Evolutionary conservation across 306 rosid genomes (phyloP), one percentile per base, ranked within the genome.

Genomic region (Cicer pinnatifidum): DNA sequence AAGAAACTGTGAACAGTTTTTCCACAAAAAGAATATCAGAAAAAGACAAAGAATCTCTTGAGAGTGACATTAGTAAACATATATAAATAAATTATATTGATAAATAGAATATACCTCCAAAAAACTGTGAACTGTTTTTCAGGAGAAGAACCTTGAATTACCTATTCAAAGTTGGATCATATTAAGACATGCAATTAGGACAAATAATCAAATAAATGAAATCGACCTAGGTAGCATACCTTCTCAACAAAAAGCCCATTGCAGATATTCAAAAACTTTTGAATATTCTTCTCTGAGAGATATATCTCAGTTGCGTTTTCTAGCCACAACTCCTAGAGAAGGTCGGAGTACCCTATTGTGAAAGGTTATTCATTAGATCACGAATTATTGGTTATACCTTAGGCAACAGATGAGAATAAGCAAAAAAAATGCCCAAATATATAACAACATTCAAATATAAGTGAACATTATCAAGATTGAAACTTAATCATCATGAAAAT

Each of bases 91-190:
- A 59, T 28, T 28, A 28, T 59, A 17, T 59, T 59, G 44, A 60
- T 60, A 60, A 64, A 64, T 9, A 17, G 23, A 61, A 61, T 64
- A 64, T 64, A 64, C 70, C 70, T 64, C 52, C 52, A 64, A 41
- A 15, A 41, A 64, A 41, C 10, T 64, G 51, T 9, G 69, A 41
- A 64, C 52, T 4, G 38, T 64, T 64, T 63, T 40, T 62, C 68
- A 62, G 11, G 7, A 15, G 35, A 8, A 40, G 69, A 63, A 63
- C 69, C 69, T 15, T 15, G 4, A 41, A 64, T 13, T 38, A 63
- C 69, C 69, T 63, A 63, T 9, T 15, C 50, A 63, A n/a, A 63
- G 4, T 8, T 63, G n/a, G 33, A 63, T 63, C n/a, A 63, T 63
- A 63, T 40, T 3, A 60, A 37, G 67, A 60, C 11, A 23, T 7